Evolutionary conservation across 768 basidiomycete genomes (phyloP).

Genomic region (Imleria badia): DNA sequence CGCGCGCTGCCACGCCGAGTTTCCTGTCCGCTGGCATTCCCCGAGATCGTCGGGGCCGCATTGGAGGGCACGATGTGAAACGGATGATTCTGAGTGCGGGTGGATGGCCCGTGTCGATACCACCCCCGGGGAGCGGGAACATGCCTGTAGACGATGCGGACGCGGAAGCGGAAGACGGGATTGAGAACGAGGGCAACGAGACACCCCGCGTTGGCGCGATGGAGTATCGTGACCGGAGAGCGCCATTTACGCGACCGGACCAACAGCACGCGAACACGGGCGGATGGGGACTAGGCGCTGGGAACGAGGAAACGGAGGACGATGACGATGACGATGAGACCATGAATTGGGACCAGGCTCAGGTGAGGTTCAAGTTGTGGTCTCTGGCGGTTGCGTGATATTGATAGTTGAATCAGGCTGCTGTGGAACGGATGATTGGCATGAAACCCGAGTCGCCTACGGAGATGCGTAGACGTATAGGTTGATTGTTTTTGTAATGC

Average conservation of each 20-base stretch:
- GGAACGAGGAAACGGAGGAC: conserved; percentile 56
- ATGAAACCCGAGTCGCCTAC: conserved; percentile 38
- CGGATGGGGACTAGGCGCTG: conserved; percentile 73
- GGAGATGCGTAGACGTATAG: conserved; percentile 28
- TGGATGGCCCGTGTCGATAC: conserved; percentile 18
- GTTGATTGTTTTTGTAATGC: conserved; percentile 13
- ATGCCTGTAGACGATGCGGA: conserved; percentile 26
- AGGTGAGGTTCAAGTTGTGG: conserved; percentile 39
- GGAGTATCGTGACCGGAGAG: conserved; percentile 17
- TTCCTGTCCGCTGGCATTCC: conserved; percentile 75
- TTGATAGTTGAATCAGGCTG: conserved; percentile 37
- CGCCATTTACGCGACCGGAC: conserved; percentile 36
- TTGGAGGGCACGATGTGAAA: conserved; percentile 44
- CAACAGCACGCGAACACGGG: conserved; percentile 49
- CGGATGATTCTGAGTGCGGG: conserved; percentile 31
- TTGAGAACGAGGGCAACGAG: conserved; percentile 53
- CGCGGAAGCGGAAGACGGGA: conserved; percentile 33
- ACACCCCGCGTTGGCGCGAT: conserved; percentile 56
- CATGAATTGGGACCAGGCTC: conserved; percentile 69
- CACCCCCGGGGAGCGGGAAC: conserved; percentile 5
- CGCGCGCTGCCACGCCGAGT: conserved; percentile 45
- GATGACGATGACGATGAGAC: conserved; percentile 67
- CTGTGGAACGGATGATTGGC: conserved; percentile 59
- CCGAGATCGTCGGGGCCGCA: conserved; percentile 75
- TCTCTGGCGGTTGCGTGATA: background rate